These are phyloP conservation scores for Kwoniella botswanensis DNA, from an alignment of 768 basidiomycete species.

Conservation along the genomic window DNA sequence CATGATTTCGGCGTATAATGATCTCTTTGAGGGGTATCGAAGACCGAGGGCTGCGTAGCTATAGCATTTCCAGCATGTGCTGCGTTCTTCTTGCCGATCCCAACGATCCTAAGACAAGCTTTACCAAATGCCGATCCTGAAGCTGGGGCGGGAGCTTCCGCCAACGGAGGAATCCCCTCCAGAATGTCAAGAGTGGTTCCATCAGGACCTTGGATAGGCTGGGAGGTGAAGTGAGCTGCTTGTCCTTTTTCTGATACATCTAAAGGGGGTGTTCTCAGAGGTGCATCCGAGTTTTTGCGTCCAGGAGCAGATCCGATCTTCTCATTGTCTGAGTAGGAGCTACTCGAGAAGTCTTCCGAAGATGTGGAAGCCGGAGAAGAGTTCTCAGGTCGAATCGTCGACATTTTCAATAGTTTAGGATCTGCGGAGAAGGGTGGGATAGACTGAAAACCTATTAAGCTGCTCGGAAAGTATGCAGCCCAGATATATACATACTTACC, in stretches of 20 bases:
- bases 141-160: background rate
- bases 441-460: too few species aligned
- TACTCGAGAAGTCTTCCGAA: slow-evolving; percentile 1
- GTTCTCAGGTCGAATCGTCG: background rate
- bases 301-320: background rate
- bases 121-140: slow-evolving; percentile 20
- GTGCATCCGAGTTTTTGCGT: background rate
- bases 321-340: slow-evolving; percentile 12
- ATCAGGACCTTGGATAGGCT: slow-evolving; percentile 13
- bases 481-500: background rate
- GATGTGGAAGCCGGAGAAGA: slow-evolving; percentile 8
- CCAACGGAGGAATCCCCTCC: slow-evolving; percentile 13
- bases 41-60: slow-evolving; percentile 50
- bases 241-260: slow-evolving; percentile 7
- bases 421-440: background rate
- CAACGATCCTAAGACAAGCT: slow-evolving; percentile 16
- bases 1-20: slow-evolving; percentile 25
- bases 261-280: slow-evolving; percentile 12
- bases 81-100: slow-evolving; percentile 16
- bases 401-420: slow-evolving; percentile 3
- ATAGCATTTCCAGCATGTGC: slow-evolving; percentile 18
- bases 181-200: slow-evolving; percentile 10
- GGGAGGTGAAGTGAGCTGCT: slow-evolving; percentile 10
- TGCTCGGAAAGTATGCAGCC: background rate
- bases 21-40: slow-evolving; percentile 43